These are phyloP conservation scores for Apophysomyces sp. DNA, from an alignment of 371 early-diverging fungal genomes.

Conservation along the genomic window DNA sequence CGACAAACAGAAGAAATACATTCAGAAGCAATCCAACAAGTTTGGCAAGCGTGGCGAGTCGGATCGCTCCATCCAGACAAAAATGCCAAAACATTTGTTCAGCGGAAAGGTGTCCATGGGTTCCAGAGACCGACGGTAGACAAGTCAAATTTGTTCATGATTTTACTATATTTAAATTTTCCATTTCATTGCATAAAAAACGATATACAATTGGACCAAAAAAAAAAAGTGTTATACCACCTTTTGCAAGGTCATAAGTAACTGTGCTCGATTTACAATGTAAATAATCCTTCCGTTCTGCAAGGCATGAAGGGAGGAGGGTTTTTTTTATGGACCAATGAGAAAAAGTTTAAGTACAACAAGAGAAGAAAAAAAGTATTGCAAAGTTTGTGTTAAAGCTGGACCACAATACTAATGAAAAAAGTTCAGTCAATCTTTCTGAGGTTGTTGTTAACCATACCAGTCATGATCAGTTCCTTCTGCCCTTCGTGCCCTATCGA, in stretches of 20 bases:
- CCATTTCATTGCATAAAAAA: neutral
- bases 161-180: neutral
- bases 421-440: too few relatives aligned
- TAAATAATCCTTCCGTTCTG: neutral
- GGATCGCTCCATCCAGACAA: conserved; percentile 84
- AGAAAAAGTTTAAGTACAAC: too few relatives aligned
- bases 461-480: conserved; percentile 71
- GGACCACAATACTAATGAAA: neutral
- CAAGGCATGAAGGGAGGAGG: too few relatives aligned
- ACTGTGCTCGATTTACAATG: too few relatives aligned
- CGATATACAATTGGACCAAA: neutral
- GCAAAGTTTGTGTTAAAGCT: neutral
- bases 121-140: conserved; percentile 83
- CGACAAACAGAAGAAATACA: conserved; percentile 72
- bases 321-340: too few relatives aligned
- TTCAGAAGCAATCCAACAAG: conserved; percentile 72
- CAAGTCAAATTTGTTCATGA: neutral
- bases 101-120: conserved; percentile 88
- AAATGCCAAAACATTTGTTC: conserved; percentile 98
- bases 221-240: neutral
- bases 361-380: too few relatives aligned
- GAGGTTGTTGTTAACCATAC: conserved; percentile 20
- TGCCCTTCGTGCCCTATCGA: conserved; percentile 57
- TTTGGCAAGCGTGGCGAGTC: conserved; percentile 91
- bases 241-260: too few relatives aligned